Percentiles rank a stretch among this genome's conserved stretches.
phyloP scores from a whole-genome alignment of 2,329 filamentous ascomycete species.

The Cercospora sp. region DNA sequence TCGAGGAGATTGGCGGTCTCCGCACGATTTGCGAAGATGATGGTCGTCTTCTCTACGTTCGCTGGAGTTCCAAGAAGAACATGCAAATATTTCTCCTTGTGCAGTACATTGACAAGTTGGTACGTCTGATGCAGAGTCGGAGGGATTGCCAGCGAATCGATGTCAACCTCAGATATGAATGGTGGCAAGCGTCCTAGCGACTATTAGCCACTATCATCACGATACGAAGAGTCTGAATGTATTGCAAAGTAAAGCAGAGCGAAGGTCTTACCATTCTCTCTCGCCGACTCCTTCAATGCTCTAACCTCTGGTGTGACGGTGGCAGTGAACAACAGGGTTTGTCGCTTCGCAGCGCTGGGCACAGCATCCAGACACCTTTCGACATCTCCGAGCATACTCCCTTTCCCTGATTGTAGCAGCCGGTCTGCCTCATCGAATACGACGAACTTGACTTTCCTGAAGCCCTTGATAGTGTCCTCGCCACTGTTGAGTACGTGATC shows the following conservation, averaged over 20 bases:
- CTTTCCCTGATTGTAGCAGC: slow-evolving; percentile 70
- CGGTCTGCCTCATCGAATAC: slow-evolving; percentile 96
- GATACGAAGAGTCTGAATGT: neutral
- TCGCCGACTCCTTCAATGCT: slow-evolving; percentile 65
- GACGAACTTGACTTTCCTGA: slow-evolving; percentile 77
- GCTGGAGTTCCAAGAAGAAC: slow-evolving; percentile 76
- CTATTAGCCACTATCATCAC: neutral
- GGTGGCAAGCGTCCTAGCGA: slow-evolving; percentile 55
- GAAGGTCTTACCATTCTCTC: slow-evolving; percentile 15
- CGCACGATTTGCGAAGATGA: slow-evolving; percentile 94
- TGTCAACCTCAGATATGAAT: slow-evolving; percentile 87
- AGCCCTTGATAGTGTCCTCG: slow-evolving; percentile 80
- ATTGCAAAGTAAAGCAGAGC: neutral
- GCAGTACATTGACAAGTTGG: slow-evolving; percentile 82
- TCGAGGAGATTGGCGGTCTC: slow-evolving; percentile 85
- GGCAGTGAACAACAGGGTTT: slow-evolving; percentile 93
- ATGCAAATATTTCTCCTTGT: slow-evolving; percentile 94
- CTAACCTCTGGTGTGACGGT: slow-evolving; percentile 92
- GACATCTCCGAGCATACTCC: slow-evolving; percentile 92
- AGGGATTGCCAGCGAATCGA: slow-evolving; percentile 70
- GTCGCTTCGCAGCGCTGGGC: slow-evolving; percentile 73
- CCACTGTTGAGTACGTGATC: slow-evolving; percentile 92
- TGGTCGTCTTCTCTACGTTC: slow-evolving; percentile 74
- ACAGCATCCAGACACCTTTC: slow-evolving; percentile 82
- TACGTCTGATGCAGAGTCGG: slow-evolving; percentile 79